Evolutionary conservation across 345 rosid genomes (phyloP).

Genomic region (Lenwebbia sp.): DNA sequence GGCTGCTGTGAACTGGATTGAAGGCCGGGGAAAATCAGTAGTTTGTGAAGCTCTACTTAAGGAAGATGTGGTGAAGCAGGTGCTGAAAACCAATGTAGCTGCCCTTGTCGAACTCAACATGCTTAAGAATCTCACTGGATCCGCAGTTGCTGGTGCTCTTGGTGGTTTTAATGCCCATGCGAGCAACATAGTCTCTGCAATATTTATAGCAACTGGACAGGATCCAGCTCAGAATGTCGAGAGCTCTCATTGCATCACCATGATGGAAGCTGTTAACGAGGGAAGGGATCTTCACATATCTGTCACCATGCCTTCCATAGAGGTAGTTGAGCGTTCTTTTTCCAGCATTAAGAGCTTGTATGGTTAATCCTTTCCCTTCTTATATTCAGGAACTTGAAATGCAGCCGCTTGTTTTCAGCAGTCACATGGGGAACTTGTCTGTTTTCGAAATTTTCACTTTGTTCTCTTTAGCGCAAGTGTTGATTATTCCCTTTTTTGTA

Average conservation of each 20-base stretch:
- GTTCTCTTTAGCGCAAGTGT: not conserved
- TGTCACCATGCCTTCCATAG: not conserved
- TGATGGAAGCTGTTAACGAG: not conserved
- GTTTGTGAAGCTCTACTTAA: conserved; percentile 67
- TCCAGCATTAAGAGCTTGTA: not conserved
- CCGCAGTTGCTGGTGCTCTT: conserved; percentile 67
- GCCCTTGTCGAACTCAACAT: conserved; percentile 67
- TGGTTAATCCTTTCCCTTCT: not conserved
- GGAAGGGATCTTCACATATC: not conserved
- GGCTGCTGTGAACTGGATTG: conserved; percentile 85
- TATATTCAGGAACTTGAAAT: conserved; percentile 57
- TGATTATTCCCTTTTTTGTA: not conserved
- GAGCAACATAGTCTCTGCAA: conserved; percentile 63
- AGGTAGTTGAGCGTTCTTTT: not conserved
- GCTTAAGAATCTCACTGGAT: conserved; percentile 69
- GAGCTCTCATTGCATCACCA: not conserved
- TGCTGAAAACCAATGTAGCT: conserved; percentile 56
- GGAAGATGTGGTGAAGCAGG: conserved; percentile 58
- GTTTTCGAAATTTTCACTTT: not conserved
- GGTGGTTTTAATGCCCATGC: conserved; percentile 89
- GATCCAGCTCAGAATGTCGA: not conserved
- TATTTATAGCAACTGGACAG: conserved; percentile 10
- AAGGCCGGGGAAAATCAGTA: conserved; percentile 77
- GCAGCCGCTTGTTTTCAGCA: conserved; percentile 70
- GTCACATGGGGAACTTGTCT: conserved; percentile 8